Base-by-base conservation (phyloP, 768 basidiomycete species). In the Naganishia kalamii region DNA sequence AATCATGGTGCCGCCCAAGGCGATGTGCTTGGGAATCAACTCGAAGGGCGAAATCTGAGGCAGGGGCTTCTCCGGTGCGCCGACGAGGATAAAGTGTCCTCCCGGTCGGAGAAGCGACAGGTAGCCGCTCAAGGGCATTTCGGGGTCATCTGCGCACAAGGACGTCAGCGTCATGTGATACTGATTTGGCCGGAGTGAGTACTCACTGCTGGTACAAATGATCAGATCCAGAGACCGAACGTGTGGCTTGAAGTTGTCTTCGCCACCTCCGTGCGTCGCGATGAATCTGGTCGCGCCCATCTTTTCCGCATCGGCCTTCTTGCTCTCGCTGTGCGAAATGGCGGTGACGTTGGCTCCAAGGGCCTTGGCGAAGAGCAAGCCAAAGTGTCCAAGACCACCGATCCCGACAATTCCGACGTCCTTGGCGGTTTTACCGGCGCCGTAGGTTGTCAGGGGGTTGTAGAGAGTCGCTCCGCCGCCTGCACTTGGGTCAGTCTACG, bases 241-340 rank as follows among this genome's bases (percentile, higher is more conserved):
- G 68, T 78, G 71, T 7, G 73, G 76, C 47, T 74, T 72, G 52
- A 75, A 68, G 27, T 73, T 74, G 3, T 68, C 68, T 27, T 66
- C 71, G 41, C 46, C 70, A 62, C 76, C 71, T 62, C 76, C 72
- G 65, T 80, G 52, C 3, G 85, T 86, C 29, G 80, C 76, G 25
- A 86, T 79, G 68, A 85, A 81, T 48, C 82, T 76, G 21, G 80
- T 80, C 0, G 85, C 86, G 2, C 86, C 86, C 69, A 87, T 78
- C 71, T 83, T 80, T 69, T 81, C 75, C 25, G 83, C 84, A 70
- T 87, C 86, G 0, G 82, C 81, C 72, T 81, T 76, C 76, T 86
- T 86, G 62, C 72, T 73, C 25, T 78, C 70, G 29, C 81, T 81
- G 74, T 85, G 85, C 1, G 84, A 82, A 77, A 86, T 85, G 1